These are phyloP conservation scores for Orbilia oligospora DNA, from an alignment of 2,329 filamentous ascomycete genomes.

Conservation along the genomic window DNA sequence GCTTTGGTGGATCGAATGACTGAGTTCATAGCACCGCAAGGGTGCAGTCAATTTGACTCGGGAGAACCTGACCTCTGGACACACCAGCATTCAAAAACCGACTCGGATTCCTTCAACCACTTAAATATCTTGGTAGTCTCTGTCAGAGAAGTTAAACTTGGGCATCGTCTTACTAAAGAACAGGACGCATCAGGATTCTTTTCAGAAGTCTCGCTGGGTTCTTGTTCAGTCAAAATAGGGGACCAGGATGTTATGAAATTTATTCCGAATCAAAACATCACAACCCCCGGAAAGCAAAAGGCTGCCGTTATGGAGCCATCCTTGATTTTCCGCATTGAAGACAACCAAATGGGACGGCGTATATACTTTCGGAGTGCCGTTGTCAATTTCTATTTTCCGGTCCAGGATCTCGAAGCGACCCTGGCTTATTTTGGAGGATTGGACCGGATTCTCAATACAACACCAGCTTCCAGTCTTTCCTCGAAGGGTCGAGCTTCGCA, in stretches of 20 bases:
- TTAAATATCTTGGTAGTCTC: slow-evolving; percentile 39
- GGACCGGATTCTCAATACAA: slow-evolving; percentile 84
- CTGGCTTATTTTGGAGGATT: slow-evolving; percentile 91
- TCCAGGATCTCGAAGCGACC: slow-evolving; percentile 86
- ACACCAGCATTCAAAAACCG: background rate
- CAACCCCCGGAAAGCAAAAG: slow-evolving; percentile 4
- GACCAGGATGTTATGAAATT: slow-evolving; percentile 38
- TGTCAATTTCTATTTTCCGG: slow-evolving; percentile 80
- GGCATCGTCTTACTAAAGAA: slow-evolving; percentile 68
- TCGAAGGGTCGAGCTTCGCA: slow-evolving; percentile 65
- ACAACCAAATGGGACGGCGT: slow-evolving; percentile 70
- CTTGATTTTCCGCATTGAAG: slow-evolving; percentile 67
- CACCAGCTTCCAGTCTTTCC: slow-evolving; percentile 65
- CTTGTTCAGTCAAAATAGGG: slow-evolving; percentile 70
- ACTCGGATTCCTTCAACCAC: background rate
- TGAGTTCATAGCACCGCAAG: background rate
- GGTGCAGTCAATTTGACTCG: background rate
- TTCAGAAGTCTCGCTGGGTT: slow-evolving; percentile 73
- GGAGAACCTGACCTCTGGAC: background rate
- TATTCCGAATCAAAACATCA: slow-evolving; percentile 13
- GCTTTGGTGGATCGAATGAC: slow-evolving; percentile 46
- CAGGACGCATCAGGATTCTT: slow-evolving; percentile 74
- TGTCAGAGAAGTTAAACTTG: slow-evolving; percentile 10
- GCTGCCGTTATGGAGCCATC: background rate
- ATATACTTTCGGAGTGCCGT: slow-evolving; percentile 83